Conservation (phyloP, 164 flowering plant species). For the Vitis labrusca region DNA sequence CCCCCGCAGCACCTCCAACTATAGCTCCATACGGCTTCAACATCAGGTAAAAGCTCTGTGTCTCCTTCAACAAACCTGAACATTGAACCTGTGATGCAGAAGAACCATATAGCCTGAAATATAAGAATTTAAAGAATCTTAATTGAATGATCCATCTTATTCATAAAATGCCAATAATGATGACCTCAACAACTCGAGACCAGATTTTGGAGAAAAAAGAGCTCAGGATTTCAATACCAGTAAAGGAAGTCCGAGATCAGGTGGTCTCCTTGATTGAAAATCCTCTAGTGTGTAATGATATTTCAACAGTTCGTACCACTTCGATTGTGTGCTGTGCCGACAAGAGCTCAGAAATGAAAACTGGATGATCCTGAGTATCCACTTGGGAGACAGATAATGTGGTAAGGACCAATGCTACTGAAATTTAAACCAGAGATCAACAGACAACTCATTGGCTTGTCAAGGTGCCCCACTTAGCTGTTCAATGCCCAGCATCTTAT, state of each 20-base stretch:
- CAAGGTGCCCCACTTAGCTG: constrained; percentile 37
- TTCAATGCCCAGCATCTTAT: constrained; percentile 22
- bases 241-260: constrained; percentile 7
- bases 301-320: constrained; percentile 1
- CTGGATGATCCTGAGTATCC: constrained; percentile 24
- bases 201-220: background rate
- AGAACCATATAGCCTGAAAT: background rate
- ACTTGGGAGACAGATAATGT: constrained; percentile 16
- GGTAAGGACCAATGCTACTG: constrained; percentile 14
- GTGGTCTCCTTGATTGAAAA: constrained; percentile 7
- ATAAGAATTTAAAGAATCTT: no score
- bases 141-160: no score
- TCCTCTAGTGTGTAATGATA: constrained; percentile 7
- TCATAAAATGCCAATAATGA: no score
- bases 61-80: constrained; percentile 25
- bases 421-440: constrained; percentile 22
- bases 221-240: constrained; percentile 11
- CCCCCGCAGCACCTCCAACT: constrained; percentile 52
- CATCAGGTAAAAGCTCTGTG: constrained; percentile 27
- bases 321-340: constrained; percentile 13
- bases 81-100: constrained; percentile 37
- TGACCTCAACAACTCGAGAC: no score
- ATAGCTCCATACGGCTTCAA: constrained; percentile 35
- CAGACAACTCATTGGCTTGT: constrained; percentile 32
- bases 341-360: constrained; percentile 23